A percentile compares a stretch with the other conserved stretches of the same genome.
Evolutionary conservation across 495 filamentous ascomycete species (phyloP).

Genomic region (Daldinia bambusicola): DNA sequence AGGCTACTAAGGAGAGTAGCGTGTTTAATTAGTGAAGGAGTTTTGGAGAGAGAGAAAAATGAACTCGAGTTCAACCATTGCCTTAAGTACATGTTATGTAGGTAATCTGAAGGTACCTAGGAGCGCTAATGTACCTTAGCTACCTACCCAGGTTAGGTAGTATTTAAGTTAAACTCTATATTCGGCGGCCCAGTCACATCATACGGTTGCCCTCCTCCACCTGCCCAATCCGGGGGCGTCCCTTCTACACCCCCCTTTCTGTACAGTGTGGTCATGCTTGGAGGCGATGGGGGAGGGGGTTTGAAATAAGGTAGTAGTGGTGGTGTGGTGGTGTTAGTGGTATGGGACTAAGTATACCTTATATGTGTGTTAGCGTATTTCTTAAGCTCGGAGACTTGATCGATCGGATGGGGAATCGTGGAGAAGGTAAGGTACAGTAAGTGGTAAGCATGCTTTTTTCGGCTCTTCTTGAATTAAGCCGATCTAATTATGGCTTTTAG

Average conservation of each 20-base stretch:
- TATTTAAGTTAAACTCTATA: conserved; percentile 9
- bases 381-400: background rate
- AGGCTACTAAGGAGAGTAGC: background rate
- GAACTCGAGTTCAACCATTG: too few species aligned
- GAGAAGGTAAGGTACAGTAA: background rate
- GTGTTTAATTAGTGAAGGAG: background rate
- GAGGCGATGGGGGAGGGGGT: conserved; percentile 2
- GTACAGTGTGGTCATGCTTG: conserved; percentile 30
- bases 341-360: background rate
- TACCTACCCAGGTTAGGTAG: too few species aligned
- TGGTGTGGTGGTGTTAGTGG: too few species aligned
- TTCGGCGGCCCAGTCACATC: conserved; percentile 28
- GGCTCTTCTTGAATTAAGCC: conserved; percentile 1
- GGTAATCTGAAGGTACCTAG: too few species aligned
- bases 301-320: background rate
- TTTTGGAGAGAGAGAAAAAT: too few species aligned
- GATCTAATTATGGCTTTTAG: background rate
- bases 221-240: conserved; percentile 32
- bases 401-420: conserved; percentile 10
- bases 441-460: background rate
- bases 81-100: too few species aligned
- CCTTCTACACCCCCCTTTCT: conserved; percentile 6
- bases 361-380: background rate
- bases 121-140: too few species aligned
- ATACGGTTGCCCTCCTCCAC: conserved; percentile 29